Base-by-base conservation (phyloP, 2,329 filamentous ascomycete genomes). In the Apiospora rasikravindrae region DNA sequence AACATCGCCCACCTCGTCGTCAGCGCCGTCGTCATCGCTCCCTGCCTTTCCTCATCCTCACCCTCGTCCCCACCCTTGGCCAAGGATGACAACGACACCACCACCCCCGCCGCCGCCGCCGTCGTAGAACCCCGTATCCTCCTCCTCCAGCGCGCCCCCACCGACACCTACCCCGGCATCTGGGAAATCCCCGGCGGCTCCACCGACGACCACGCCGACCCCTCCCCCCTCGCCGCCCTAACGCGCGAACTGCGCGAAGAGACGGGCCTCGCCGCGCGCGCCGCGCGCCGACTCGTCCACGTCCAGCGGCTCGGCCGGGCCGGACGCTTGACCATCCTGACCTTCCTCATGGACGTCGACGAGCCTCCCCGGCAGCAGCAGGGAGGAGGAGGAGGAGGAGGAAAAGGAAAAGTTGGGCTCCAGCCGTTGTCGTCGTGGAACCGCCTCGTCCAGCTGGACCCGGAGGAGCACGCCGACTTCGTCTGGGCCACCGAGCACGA, bases 401-500 rank as follows among this genome's bases (percentile, higher is more conserved):
- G 11, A 1, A 51, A 49, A 11, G 2, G 24, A 29, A 26, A 22
- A 14, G 2, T 16, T 1, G 29, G 26, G 8, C 8, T 7, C 45
- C 6, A n/a, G 19, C 8, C 16, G 3, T n/a, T 64, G 57, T 13
- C 33, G 29, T 61, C 7, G 29, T 33, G 33, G 66, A 37, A 47
- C 42, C 5, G n/a, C 2, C 7, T 19, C 24, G 42, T 45, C 14
- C 45, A n/a, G 40, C n/a, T 68, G 66, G 66, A 68, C 26, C 66
- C 66, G 13, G 24, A 19, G n/a, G 66, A 68, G 66, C 40, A 44
- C 42, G 11, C 11, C 24, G 64, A 44, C 24, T 44, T 26, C 40
- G 40, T 67, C 37, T 44, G 64, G 64, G 64, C 64, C n/a, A 44
- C 64, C 13, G 37, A 44, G 40, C n/a, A 45, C 10, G 64, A 67